Conservation (phyloP, 257 asterid genomes). For the Ballota nigra region DNA sequence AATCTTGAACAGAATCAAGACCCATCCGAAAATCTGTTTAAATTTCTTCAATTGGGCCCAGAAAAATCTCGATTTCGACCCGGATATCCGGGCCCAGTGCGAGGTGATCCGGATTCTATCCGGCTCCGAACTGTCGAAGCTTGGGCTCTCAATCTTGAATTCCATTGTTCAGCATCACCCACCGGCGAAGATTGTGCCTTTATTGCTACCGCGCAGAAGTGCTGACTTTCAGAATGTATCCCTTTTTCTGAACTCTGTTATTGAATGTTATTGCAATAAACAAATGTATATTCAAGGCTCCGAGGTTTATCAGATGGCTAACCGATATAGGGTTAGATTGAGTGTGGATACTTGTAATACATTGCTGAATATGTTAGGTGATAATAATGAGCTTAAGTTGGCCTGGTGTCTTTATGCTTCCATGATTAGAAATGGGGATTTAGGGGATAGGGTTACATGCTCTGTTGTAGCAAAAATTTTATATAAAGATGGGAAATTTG, state of each 20-base stretch:
- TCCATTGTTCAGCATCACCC: constrained; percentile 47
- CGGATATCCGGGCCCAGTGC: constrained; percentile 53
- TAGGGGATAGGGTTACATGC: constrained; percentile 52
- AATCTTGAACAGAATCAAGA: constrained; percentile 49
- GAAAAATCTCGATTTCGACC: constrained; percentile 50
- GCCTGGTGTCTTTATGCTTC: constrained; percentile 73
- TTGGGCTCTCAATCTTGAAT: constrained; percentile 53
- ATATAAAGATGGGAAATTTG: constrained; percentile 51
- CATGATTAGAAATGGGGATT: constrained; percentile 47
- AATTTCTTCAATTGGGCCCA: constrained; percentile 68
- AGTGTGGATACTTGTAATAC: constrained; percentile 39
- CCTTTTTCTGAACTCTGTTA: constrained; percentile 38
- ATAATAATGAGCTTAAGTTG: constrained; percentile 43
- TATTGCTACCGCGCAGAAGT: constrained; percentile 36
- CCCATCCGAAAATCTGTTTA: constrained; percentile 52
- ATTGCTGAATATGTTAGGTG: constrained; percentile 48
- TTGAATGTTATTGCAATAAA: constrained; percentile 54
- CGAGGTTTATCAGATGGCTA: constrained; percentile 43
- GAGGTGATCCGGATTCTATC: constrained; percentile 44
- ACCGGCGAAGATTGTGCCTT: constrained; percentile 44
- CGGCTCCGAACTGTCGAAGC: constrained; percentile 45
- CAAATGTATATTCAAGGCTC: constrained; percentile 42
- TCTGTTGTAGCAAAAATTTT: constrained; percentile 47
- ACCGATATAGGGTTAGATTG: constrained; percentile 35
- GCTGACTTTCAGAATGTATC: constrained; percentile 28